Conservation (phyloP, 306 rosid genomes). For the Pyrus bretschneideri region DNA sequence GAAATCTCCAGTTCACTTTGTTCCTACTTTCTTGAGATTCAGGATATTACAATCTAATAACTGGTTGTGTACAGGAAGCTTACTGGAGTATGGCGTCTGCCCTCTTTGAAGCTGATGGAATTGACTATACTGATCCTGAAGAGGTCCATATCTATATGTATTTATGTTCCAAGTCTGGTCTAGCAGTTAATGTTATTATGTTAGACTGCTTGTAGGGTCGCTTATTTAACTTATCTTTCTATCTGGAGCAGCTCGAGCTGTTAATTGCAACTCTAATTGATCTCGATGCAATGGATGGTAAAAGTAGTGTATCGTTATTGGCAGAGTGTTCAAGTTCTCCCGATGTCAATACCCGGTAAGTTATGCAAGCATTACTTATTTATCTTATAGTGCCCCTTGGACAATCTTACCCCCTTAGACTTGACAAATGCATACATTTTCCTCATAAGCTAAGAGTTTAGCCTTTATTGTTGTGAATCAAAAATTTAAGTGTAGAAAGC, state of each 20-base stretch:
- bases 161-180: conserved; percentile 11
- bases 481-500: not conserved
- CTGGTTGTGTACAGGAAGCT: conserved; percentile 59
- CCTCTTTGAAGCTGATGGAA: conserved; percentile 92
- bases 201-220: conserved; percentile 2
- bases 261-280: conserved; percentile 79
- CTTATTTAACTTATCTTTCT: conserved; percentile 10
- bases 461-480: not conserved
- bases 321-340: conserved; percentile 93
- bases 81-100: conserved; percentile 94
- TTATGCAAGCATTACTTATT: not conserved
- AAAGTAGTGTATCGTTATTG: conserved; percentile 70
- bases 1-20: not conserved
- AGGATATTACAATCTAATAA: conserved; percentile 10
- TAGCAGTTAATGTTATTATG: not conserved
- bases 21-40: conserved; percentile 12
- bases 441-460: not conserved
- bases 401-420: not conserved
- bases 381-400: not conserved
- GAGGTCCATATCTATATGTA: conserved; percentile 52
- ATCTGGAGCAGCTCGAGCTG: conserved; percentile 70
- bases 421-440: not conserved
- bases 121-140: conserved; percentile 91
- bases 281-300: conserved; percentile 96
- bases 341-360: conserved; percentile 76